Evolutionary conservation across 495 filamentous ascomycete species (phyloP).

Genomic region (Opeltia flavorubescens): DNA sequence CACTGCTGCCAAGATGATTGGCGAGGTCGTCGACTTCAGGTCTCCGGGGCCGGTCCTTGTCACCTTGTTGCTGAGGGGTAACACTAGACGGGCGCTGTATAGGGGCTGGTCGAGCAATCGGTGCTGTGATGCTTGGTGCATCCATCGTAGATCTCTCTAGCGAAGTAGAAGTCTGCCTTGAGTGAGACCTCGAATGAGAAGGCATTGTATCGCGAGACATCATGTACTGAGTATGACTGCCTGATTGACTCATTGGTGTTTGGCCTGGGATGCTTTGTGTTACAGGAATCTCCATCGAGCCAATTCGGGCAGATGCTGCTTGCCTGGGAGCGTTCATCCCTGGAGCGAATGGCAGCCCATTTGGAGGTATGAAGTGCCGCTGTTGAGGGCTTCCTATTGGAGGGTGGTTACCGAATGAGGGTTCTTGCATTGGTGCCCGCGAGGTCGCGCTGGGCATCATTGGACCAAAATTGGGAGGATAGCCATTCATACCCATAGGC

Average conservation of each 20-base stretch:
- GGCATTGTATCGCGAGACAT: constrained; percentile 18
- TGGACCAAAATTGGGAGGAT: constrained; percentile 15
- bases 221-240: constrained; percentile 13
- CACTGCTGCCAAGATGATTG: constrained; percentile 81
- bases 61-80: constrained; percentile 37
- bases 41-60: constrained; percentile 22
- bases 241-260: background rate
- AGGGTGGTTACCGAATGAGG: constrained; percentile 40
- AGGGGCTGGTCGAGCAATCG: constrained; percentile 64
- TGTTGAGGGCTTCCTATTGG: constrained; percentile 28
- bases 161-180: constrained; percentile 45
- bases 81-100: constrained; percentile 80
- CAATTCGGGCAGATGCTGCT: constrained; percentile 47
- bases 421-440: constrained; percentile 21
- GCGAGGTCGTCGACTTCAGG: constrained; percentile 58
- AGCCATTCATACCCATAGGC: constrained; percentile 32
- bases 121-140: constrained; percentile 22
- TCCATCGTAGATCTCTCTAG: constrained; percentile 37
- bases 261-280: constrained; percentile 17
- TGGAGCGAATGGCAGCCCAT: constrained; percentile 43
- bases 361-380: constrained; percentile 40
- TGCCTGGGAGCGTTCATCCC: constrained; percentile 45
- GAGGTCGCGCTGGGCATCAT: constrained; percentile 20
- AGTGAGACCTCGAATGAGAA: constrained; percentile 44
- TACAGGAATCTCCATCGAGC: constrained; percentile 37